Percentiles rank a stretch among this genome's conserved stretches.
phyloP scores from a whole-genome alignment of 169 alveolate genomes.

The Plasmodium malariae region DNA sequence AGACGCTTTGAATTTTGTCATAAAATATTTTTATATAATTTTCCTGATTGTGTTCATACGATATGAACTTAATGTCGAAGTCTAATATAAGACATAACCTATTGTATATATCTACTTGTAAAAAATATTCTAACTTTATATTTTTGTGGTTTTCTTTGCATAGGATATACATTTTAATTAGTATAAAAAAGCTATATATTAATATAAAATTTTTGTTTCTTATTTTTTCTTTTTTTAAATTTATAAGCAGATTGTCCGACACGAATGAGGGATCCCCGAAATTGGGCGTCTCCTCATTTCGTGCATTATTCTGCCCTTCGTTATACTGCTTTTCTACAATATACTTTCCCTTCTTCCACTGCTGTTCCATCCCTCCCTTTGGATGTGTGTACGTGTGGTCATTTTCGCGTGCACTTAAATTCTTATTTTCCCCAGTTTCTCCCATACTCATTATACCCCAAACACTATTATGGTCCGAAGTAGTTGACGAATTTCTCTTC shows the following conservation, averaged over 20 bases:
- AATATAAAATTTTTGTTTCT: conserved; percentile 39
- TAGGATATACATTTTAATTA: conserved; percentile 33
- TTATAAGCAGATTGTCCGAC: conserved; percentile 9
- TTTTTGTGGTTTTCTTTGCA: conserved; percentile 58
- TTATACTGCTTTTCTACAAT: not conserved
- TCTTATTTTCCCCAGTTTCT: too few relatives aligned
- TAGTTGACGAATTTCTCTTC: too few relatives aligned
- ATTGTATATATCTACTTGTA: conserved; percentile 43
- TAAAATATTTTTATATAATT: conserved; percentile 41
- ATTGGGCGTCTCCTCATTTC: not conserved
- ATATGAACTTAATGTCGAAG: conserved; percentile 45
- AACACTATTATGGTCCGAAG: too few relatives aligned
- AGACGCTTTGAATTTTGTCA: conserved; percentile 9
- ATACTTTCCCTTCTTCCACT: not conserved
- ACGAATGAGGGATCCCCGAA: conserved; percentile 16
- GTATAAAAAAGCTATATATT: conserved; percentile 45
- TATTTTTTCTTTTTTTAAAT: conserved; percentile 48
- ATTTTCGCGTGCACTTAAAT: too few relatives aligned
- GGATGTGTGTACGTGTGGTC: too few relatives aligned
- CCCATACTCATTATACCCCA: too few relatives aligned
- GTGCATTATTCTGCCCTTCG: not conserved
- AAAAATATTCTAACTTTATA: conserved; percentile 60
- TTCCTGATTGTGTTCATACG: conserved; percentile 31
- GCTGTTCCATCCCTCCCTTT: too few relatives aligned
- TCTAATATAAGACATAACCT: conserved; percentile 39